Evolutionary conservation across 2,329 filamentous ascomycete genomes (phyloP).

Genomic region (Claviceps sp.): DNA sequence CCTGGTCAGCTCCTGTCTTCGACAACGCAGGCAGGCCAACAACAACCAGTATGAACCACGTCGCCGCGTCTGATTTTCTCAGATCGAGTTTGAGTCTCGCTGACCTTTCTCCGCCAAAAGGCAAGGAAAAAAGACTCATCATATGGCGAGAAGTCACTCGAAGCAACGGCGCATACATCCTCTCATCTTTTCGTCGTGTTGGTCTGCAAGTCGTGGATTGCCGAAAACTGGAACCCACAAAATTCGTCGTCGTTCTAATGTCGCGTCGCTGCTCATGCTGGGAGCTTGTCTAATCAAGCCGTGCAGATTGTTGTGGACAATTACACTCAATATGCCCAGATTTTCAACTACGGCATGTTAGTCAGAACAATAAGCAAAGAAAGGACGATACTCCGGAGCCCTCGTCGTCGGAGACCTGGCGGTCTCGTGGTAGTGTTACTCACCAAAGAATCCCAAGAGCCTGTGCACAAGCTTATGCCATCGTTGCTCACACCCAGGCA

Average conservation of each 20-base stretch:
- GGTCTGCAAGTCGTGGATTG: slow-evolving; percentile 16
- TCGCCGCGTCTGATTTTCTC: slow-evolving; percentile 4
- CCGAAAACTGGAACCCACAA: slow-evolving; percentile 15
- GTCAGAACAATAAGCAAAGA: neutral
- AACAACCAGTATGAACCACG: slow-evolving; percentile 10
- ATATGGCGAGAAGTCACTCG: neutral
- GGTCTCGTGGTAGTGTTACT: slow-evolving; percentile 24
- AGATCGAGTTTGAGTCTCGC: neutral
- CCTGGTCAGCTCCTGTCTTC: slow-evolving; percentile 15
- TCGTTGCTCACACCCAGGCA: slow-evolving; percentile 98
- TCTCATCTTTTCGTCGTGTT: too few relatives aligned
- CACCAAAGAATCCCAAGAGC: slow-evolving; percentile 98
- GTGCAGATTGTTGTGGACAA: slow-evolving; percentile 11
- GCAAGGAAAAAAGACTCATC: slow-evolving; percentile 4
- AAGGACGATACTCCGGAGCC: too few relatives aligned
- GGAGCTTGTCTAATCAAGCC: slow-evolving; percentile 17
- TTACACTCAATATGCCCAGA: slow-evolving; percentile 61
- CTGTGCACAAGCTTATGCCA: slow-evolving; percentile 96
- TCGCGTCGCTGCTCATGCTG: slow-evolving; percentile 16
- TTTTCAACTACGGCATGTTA: slow-evolving; percentile 51
- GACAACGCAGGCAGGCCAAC: slow-evolving; percentile 12
- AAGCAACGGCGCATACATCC: too few relatives aligned
- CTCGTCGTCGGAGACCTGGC: neutral
- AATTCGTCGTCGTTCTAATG: slow-evolving; percentile 17
- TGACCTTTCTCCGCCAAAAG: neutral